Conservation (phyloP, 768 basidiomycete species). For the Calocybe cyanea region DNA sequence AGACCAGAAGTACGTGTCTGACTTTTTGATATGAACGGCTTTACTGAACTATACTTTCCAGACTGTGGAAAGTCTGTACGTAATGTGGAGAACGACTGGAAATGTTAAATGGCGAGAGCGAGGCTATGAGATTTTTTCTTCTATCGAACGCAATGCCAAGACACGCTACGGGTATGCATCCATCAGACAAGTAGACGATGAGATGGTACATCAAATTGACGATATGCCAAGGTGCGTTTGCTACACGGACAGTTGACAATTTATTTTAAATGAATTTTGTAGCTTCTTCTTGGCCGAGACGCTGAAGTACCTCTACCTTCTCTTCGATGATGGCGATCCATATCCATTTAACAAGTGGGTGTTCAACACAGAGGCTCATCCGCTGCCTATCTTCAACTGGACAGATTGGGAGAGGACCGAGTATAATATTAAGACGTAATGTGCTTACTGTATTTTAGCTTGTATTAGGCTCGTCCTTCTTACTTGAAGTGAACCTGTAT, state of each 20-base stretch:
- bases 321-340: slow-evolving; percentile 54
- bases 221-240: slow-evolving; percentile 67
- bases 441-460: too few relatives aligned
- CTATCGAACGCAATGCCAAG: slow-evolving; percentile 54
- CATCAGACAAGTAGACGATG: slow-evolving; percentile 42
- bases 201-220: slow-evolving; percentile 35
- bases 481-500: too few relatives aligned
- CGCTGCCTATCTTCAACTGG: slow-evolving; percentile 66
- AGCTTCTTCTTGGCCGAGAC: slow-evolving; percentile 46
- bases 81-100: slow-evolving; percentile 66
- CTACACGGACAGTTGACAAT: neutral
- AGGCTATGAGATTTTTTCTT: slow-evolving; percentile 65
- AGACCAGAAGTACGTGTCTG: slow-evolving; percentile 58
- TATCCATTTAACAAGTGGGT: slow-evolving; percentile 54
- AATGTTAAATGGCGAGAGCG: slow-evolving; percentile 67
- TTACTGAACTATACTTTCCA: too few relatives aligned
- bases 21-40: too few relatives aligned
- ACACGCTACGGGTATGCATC: slow-evolving; percentile 58
- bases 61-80: too few relatives aligned
- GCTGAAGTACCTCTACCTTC: slow-evolving; percentile 63
- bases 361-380: slow-evolving; percentile 71
- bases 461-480: too few relatives aligned
- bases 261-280: slow-evolving; percentile 11
- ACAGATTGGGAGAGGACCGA: slow-evolving; percentile 42
- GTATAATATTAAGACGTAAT: slow-evolving; percentile 40